Evolutionary conservation across 2,329 filamentous ascomycete genomes (phyloP).

Genomic region (Plectosphaerella sp.): DNA sequence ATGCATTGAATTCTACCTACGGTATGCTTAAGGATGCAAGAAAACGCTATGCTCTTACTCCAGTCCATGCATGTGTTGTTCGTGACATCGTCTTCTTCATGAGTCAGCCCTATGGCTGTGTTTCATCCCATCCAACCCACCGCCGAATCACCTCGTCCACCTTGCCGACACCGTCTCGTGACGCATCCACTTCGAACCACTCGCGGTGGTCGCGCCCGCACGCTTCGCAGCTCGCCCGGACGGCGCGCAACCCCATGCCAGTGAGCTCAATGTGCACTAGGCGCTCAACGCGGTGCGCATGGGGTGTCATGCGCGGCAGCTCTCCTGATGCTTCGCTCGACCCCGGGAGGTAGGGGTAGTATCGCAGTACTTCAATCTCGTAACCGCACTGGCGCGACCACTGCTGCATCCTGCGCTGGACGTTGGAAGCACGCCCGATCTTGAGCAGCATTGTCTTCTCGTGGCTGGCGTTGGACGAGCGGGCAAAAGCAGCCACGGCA

Average conservation of each 20-base stretch:
- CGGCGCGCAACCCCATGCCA: conserved; percentile 49
- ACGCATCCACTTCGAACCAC: conserved; percentile 90
- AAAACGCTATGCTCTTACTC: background rate
- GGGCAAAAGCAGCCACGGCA: conserved; percentile 47
- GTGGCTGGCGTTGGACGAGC: conserved; percentile 14
- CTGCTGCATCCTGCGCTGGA: conserved; percentile 85
- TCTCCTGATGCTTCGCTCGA: conserved; percentile 18
- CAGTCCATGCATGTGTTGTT: background rate
- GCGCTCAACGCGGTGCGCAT: conserved; percentile 83
- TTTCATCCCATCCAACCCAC: conserved; percentile 83
- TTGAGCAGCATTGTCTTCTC: conserved; percentile 63
- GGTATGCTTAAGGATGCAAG: background rate
- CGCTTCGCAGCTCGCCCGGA: conserved; percentile 59
- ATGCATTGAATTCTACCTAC: background rate
- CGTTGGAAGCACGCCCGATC: conserved; percentile 70
- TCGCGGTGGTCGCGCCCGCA: conserved; percentile 87
- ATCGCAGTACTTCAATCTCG: conserved; percentile 80
- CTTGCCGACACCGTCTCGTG: conserved; percentile 62
- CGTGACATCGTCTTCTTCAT: background rate
- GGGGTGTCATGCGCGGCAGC: conserved; percentile 68
- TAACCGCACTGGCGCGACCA: conserved; percentile 94
- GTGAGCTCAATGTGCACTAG: conserved; percentile 87
- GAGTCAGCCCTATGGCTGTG: conserved; percentile 10
- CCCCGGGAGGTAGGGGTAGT: conserved; percentile 75
- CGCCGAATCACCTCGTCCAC: conserved; percentile 67